Conservation (phyloP, 176 grass and related monocot species). For the Tuctoria greenei region DNA sequence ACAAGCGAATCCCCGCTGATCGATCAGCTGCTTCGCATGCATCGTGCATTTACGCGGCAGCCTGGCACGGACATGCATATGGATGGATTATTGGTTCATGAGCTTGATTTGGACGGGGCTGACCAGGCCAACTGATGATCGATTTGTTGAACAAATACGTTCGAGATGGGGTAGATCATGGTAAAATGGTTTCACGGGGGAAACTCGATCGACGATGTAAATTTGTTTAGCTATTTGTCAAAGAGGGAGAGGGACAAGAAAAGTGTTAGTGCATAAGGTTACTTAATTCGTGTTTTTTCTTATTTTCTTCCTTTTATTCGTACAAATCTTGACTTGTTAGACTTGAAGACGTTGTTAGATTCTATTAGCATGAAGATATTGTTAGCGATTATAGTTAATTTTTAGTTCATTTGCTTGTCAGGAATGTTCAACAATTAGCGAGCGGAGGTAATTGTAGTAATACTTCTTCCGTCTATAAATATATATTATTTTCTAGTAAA, state of each 20-base stretch:
- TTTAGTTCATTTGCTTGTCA: too few relatives aligned
- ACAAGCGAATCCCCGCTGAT: neutral
- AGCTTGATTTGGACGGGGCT: conserved; percentile 1
- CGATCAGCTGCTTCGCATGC: conserved; percentile 1
- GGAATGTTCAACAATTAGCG: too few relatives aligned
- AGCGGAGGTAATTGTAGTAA: too few relatives aligned
- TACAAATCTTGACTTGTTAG: too few relatives aligned
- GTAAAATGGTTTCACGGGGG: conserved; percentile 1
- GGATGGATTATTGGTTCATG: neutral
- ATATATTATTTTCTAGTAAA: too few relatives aligned
- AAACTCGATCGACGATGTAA: conserved; percentile 28
- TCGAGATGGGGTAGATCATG: neutral
- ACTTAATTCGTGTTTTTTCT: neutral
- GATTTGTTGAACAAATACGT: neutral
- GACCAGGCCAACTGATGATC: neutral
- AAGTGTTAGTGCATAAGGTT: neutral
- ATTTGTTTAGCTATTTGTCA: conserved; percentile 40
- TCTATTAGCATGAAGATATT: too few relatives aligned
- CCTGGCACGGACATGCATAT: neutral
- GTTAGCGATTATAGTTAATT: too few relatives aligned
- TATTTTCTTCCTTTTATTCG: too few relatives aligned
- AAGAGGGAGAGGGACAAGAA: neutral
- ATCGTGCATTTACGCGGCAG: neutral
- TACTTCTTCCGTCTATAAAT: too few relatives aligned
- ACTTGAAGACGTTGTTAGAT: too few relatives aligned